Evolutionary conservation across 2,329 filamentous ascomycete species (phyloP).

Genomic region (Gaeumannomyces tritici): DNA sequence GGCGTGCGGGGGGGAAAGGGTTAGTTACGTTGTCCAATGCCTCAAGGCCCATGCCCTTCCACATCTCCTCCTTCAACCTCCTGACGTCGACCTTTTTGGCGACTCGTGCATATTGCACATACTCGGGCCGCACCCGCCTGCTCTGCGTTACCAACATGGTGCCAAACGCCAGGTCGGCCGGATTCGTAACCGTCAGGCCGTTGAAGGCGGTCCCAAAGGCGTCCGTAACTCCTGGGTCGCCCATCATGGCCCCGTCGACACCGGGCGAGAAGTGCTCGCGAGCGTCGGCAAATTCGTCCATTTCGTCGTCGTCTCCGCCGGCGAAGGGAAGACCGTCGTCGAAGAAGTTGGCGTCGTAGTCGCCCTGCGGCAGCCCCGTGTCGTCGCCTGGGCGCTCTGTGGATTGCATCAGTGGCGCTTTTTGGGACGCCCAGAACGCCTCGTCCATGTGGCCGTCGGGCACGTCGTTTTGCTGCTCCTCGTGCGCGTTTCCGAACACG

Average conservation of each 20-base stretch:
- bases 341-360: slow-evolving; percentile 98
- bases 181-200: slow-evolving; percentile 33
- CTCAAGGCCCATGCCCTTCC: slow-evolving; percentile 56
- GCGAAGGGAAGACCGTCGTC: slow-evolving; percentile 69
- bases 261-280: slow-evolving; percentile 59
- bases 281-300: slow-evolving; percentile 69
- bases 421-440: slow-evolving; percentile 83
- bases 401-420: slow-evolving; percentile 30
- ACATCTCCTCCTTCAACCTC: slow-evolving; percentile 59
- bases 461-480: slow-evolving; percentile 33
- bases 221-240: slow-evolving; percentile 25
- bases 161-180: slow-evolving; percentile 44
- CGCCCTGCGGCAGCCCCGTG: slow-evolving; percentile 52
- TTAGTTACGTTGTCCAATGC: slow-evolving; percentile 33
- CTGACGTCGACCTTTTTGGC: slow-evolving; percentile 65
- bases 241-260: slow-evolving; percentile 32
- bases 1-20: not conserved
- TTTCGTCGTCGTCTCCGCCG: slow-evolving; percentile 61
- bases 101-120: slow-evolving; percentile 60
- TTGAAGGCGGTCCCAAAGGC: slow-evolving; percentile 22
- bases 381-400: slow-evolving; percentile 33
- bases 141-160: slow-evolving; percentile 58
- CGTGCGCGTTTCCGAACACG: slow-evolving; percentile 19
- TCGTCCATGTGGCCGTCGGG: slow-evolving; percentile 80
- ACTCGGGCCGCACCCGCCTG: slow-evolving; percentile 53